phyloP scores from a whole-genome alignment of 495 filamentous ascomycete genomes.

The Cladorrhinum samala region DNA sequence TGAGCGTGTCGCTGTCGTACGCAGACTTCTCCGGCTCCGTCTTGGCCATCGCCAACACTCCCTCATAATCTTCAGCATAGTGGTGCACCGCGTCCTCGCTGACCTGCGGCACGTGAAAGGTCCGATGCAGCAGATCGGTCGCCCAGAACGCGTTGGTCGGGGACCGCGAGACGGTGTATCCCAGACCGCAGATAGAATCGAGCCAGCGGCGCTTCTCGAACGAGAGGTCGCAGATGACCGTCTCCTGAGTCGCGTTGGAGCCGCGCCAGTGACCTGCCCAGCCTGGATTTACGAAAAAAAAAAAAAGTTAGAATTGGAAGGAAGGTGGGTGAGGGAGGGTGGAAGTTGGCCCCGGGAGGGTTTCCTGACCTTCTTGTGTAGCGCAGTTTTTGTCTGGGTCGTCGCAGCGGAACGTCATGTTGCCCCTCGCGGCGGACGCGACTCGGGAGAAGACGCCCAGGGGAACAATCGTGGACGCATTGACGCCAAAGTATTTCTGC shows the following conservation, averaged over 20 bases:
- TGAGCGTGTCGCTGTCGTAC: constrained; percentile 48
- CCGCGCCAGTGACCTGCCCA: constrained; percentile 58
- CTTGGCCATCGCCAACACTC: constrained; percentile 39
- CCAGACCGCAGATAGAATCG: constrained; percentile 45
- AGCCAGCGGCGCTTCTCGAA: constrained; percentile 45
- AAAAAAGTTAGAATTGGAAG: too few species aligned
- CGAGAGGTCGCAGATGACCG: constrained; percentile 55
- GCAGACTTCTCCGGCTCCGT: constrained; percentile 34
- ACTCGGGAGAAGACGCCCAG: constrained; percentile 50
- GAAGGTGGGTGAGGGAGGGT: too few species aligned
- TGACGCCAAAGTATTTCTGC: constrained; percentile 51
- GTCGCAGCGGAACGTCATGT: constrained; percentile 52
- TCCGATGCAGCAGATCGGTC: constrained; percentile 50
- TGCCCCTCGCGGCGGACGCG: constrained; percentile 39
- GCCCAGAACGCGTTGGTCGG: constrained; percentile 51
- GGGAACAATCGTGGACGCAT: constrained; percentile 40
- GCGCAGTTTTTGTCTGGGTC: constrained; percentile 53
- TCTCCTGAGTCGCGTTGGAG: constrained; percentile 50
- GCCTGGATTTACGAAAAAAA: constrained; percentile 30
- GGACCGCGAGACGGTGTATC: constrained; percentile 42
- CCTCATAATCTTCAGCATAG: constrained; percentile 48
- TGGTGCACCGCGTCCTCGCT: constrained; percentile 51
- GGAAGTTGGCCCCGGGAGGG: too few species aligned
- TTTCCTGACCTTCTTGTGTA: constrained; percentile 37
- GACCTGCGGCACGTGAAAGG: constrained; percentile 49